These are phyloP conservation scores for Solanum ossicruentum DNA, from an alignment of 257 asterid species.

Conservation along the genomic window DNA sequence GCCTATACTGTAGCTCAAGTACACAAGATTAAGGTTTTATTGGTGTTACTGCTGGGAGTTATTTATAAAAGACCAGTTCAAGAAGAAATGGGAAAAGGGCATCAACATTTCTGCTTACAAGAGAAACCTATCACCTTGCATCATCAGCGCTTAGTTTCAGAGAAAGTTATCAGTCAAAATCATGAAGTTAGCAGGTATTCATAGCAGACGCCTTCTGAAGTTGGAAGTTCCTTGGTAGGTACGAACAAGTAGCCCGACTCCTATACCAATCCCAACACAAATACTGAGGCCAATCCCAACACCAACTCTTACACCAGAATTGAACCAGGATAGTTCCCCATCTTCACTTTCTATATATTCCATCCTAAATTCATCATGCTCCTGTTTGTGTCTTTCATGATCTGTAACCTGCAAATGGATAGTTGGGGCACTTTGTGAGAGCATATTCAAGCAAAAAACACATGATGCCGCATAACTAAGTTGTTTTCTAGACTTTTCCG, in stretches of 20 bases:
- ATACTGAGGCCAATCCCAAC: conserved; percentile 67
- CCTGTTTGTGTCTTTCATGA: conserved; percentile 8
- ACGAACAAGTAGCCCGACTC: conserved; percentile 58
- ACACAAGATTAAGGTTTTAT: background rate
- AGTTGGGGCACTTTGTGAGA: background rate
- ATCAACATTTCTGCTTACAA: background rate
- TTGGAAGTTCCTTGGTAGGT: conserved; percentile 60
- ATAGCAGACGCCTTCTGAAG: conserved; percentile 43
- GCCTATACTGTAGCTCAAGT: background rate
- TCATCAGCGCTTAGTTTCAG: background rate
- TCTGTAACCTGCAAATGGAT: conserved; percentile 38
- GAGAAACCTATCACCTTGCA: background rate
- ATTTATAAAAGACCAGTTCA: background rate
- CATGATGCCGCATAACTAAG: background rate
- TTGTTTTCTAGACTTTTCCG: background rate
- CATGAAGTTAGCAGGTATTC: background rate
- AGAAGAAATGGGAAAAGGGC: background rate
- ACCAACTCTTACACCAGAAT: conserved; percentile 66
- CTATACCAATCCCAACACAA: conserved; percentile 60
- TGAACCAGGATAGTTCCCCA: conserved; percentile 65
- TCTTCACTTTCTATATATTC: conserved; percentile 44
- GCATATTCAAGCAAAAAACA: background rate
- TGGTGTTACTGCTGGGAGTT: background rate
- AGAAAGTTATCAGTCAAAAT: background rate
- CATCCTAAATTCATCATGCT: conserved; percentile 22